Evolutionary conservation across 176 grass and related monocot genomes (phyloP), one percentile per base, ranked within the genome.

Genomic region (Pontederia crassipes): DNA sequence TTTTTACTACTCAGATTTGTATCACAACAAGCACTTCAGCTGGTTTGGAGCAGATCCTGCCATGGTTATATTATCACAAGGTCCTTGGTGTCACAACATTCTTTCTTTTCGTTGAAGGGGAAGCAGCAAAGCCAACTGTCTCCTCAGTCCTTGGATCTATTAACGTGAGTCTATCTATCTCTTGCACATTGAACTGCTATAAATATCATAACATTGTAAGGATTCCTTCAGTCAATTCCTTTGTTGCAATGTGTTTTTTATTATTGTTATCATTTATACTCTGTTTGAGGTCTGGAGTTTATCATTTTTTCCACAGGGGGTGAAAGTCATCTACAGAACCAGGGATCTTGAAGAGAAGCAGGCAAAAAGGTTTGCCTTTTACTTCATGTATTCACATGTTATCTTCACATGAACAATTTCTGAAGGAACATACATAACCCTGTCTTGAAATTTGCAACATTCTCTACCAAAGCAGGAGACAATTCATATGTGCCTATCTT

Each of bases 11-110:
- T 72, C 77, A 98, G 93, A 88, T 98, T 70, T 97, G 84, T 81
- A 83, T 97, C 68, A 91, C 93, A 0, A 75, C 78, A 70, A 97
- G 84, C 79, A 97, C 93, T 50, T 81, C 93, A 54, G 93, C 84
- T 78, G 65, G 81, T 28, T 66, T 97, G 28, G 80, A 91, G 70
- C 93, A 97, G 83, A 97, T 97, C 80, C 87, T 97, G 72, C 93
- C 93, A 57, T 97, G 93, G 93, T 78, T 97, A 64, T 97, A 83
- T 66, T 97, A 97, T 67, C 93, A 97, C 69, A 97, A 97, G 61
- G 93, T 91, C 64, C 88, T 97, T 52, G 93, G 93, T 52, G 93
- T 97, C 72, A 88, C 93, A 52, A 78, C 81, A 59, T 91, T 91
- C 69, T 72, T 97, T 63, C 81, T 97, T 15, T 97, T 97, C 71